A percentile compares a stretch with the other conserved stretches of the same genome.
Conservation (phyloP, 768 basidiomycete species). For the Rhizopogon rudus region DNA sequence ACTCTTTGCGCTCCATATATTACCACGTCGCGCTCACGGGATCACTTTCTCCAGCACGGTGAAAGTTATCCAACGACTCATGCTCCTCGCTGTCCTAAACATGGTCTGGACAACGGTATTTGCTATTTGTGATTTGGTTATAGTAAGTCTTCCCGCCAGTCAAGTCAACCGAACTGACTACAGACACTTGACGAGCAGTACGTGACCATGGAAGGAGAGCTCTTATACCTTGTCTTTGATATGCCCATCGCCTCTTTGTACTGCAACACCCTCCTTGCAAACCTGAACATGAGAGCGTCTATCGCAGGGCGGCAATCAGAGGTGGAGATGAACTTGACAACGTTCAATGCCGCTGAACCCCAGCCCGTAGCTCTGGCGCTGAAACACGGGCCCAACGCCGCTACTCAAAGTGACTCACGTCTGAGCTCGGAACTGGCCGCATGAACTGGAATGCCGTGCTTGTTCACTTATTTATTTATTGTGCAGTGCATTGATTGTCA, state of each 20-base stretch:
- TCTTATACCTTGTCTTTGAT: conserved; percentile 3
- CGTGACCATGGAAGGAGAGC: no score
- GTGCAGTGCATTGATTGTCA: not conserved
- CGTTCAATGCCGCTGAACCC: not conserved
- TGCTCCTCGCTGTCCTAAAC: not conserved
- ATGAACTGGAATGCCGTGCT: not conserved
- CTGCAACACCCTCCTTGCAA: conserved; percentile 14
- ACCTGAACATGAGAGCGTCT: conserved; percentile 9
- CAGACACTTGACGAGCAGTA: not conserved
- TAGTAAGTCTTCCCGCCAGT: not conserved
- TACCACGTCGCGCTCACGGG: not conserved
- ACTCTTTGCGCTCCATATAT: not conserved
- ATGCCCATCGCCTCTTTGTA: conserved; percentile 14
- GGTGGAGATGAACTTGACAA: not conserved
- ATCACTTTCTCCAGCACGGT: not conserved
- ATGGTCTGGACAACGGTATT: not conserved
- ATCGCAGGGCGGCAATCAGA: not conserved
- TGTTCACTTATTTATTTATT: not conserved
- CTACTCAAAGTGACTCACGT: not conserved
- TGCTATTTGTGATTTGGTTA: not conserved
- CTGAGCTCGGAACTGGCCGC: not conserved
- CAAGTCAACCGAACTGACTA: not conserved
- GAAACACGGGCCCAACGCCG: not conserved
- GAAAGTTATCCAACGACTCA: not conserved
- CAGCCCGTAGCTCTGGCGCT: not conserved